These are phyloP conservation scores for Hypoxylon sp. DNA, from an alignment of 2,329 filamentous ascomycete genomes.

Conservation along the genomic window DNA sequence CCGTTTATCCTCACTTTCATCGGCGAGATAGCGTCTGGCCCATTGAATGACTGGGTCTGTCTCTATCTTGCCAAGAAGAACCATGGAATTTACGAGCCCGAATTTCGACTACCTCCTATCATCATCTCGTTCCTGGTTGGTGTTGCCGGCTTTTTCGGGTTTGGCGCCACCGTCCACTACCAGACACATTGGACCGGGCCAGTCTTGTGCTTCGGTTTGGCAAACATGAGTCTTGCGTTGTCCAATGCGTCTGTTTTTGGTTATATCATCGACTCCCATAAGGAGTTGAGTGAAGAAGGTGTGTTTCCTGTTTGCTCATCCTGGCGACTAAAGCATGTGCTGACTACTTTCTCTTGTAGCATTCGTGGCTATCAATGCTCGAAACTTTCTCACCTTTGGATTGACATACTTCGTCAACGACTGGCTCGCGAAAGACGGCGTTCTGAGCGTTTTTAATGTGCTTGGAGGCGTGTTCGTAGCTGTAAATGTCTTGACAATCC, in stretches of 20 bases:
- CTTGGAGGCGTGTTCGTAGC: conserved; percentile 57
- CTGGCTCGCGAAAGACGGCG: conserved; percentile 55
- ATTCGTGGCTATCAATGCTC: conserved; percentile 64
- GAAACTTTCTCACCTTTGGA: conserved; percentile 62
- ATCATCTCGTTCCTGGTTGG: conserved; percentile 57
- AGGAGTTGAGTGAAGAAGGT: conserved; percentile 59
- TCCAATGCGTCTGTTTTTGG: conserved; percentile 62
- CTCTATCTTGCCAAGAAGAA: conserved; percentile 62
- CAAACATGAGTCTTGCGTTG: conserved; percentile 62
- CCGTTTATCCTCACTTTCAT: conserved; percentile 62
- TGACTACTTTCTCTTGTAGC: conserved; percentile 47
- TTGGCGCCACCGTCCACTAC: conserved; percentile 59
- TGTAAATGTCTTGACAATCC: conserved; percentile 60
- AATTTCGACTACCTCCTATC: conserved; percentile 61
- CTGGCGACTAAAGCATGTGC: background rate
- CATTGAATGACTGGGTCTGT: conserved; percentile 60
- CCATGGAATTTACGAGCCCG: conserved; percentile 65
- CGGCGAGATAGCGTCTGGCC: conserved; percentile 59
- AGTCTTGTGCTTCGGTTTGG: conserved; percentile 61
- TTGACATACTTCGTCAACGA: conserved; percentile 59
- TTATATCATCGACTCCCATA: conserved; percentile 64
- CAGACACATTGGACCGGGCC: conserved; percentile 63
- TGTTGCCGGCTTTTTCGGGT: conserved; percentile 61
- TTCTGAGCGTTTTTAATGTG: conserved; percentile 55
- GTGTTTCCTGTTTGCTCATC: background rate